Conservation (phyloP, 768 basidiomycete species). For the Crepidotus variabilis region DNA sequence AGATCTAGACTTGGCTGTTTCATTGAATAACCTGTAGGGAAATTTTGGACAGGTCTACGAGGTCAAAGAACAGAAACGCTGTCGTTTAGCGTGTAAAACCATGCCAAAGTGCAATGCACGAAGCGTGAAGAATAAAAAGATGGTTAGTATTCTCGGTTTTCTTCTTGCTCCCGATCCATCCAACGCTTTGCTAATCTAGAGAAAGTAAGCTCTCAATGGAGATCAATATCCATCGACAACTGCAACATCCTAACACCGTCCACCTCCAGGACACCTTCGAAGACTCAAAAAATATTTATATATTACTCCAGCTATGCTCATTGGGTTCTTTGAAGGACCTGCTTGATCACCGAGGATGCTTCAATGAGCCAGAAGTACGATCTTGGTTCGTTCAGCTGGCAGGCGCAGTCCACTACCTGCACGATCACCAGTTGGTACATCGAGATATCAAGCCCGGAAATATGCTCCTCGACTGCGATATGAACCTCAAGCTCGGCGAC, state of each 20-base stretch:
- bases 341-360: constrained; percentile 79
- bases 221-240: constrained; percentile 93
- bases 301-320: constrained; percentile 90
- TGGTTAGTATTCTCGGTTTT: constrained; percentile 67
- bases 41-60: constrained; percentile 99
- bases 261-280: constrained; percentile 92
- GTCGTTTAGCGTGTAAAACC: constrained; percentile 84
- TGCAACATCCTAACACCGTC: constrained; percentile 92
- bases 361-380: constrained; percentile 89
- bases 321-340: constrained; percentile 90
- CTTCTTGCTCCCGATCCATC: not conserved
- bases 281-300: constrained; percentile 93
- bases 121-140: constrained; percentile 96
- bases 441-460: constrained; percentile 97
- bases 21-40: constrained; percentile 37
- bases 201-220: constrained; percentile 95
- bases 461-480: constrained; percentile 83
- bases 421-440: constrained; percentile 93
- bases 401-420: constrained; percentile 97
- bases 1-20: constrained; percentile 28
- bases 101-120: constrained; percentile 86
- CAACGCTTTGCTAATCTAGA: not conserved
- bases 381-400: constrained; percentile 93
- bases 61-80: constrained; percentile 66
- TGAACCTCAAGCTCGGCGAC: constrained; percentile 97